Conservation (phyloP, 1,284 basidiomycete genomes). For the Bjerkandera adusta region DNA sequence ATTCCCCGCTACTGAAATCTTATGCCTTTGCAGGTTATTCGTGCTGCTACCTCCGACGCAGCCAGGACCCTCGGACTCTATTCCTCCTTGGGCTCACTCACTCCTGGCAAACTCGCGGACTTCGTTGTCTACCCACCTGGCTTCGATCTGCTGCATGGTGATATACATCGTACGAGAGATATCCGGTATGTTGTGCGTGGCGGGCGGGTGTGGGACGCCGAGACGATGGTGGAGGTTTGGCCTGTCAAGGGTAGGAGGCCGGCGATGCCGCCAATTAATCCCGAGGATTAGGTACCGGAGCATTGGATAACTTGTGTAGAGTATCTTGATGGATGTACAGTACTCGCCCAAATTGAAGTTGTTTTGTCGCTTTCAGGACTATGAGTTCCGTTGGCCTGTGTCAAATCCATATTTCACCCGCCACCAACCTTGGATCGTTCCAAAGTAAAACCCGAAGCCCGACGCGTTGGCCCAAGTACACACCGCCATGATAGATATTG, state of each 20-base stretch:
- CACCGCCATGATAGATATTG: too few relatives aligned
- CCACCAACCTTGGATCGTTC: too few relatives aligned
- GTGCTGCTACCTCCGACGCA: constrained; percentile 62
- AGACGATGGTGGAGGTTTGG: constrained; percentile 67
- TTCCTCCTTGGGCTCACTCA: constrained; percentile 58
- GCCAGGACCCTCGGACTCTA: constrained; percentile 63
- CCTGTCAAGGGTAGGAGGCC: constrained; percentile 57
- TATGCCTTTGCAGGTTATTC: constrained; percentile 50
- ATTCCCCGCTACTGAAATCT: not conserved
- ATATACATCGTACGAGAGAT: constrained; percentile 47
- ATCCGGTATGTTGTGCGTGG: constrained; percentile 57
- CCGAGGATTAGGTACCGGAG: too few relatives aligned
- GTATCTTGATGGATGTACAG: too few relatives aligned
- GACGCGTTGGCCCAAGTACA: too few relatives aligned
- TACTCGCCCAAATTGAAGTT: too few relatives aligned
- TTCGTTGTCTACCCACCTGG: constrained; percentile 60
- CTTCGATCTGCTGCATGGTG: constrained; percentile 52
- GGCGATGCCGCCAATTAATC: constrained; percentile 55
- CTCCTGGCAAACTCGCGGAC: constrained; percentile 65
- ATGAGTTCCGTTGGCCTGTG: too few relatives aligned
- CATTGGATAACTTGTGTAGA: too few relatives aligned
- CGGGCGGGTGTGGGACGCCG: constrained; percentile 65
- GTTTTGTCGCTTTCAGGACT: too few relatives aligned
- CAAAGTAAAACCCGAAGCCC: too few relatives aligned
- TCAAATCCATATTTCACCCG: too few relatives aligned